Percentiles rank a stretch among this genome's conserved stretches.
Evolutionary conservation across 2,329 filamentous ascomycete genomes (phyloP).

Genomic region (Diaporthe helianthi): DNA sequence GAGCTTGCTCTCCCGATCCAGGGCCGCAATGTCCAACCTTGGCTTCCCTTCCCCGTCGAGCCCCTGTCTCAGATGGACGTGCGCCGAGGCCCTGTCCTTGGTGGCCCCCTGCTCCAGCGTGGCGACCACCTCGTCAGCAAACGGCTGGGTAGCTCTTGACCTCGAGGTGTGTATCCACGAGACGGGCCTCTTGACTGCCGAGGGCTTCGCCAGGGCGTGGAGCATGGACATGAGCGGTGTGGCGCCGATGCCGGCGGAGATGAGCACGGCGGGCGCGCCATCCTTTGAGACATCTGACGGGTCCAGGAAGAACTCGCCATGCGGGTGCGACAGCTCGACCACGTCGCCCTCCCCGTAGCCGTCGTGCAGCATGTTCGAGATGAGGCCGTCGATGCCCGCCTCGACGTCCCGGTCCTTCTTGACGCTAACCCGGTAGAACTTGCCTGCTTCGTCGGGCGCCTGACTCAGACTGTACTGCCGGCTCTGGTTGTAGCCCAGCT

Average conservation of each 20-base stretch:
- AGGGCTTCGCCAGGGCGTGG: constrained; percentile 54
- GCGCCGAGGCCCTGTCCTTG: constrained; percentile 52
- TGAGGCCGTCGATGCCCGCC: constrained; percentile 51
- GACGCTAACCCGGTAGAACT: constrained; percentile 75
- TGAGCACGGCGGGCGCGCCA: constrained; percentile 65
- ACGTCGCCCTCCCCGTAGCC: constrained; percentile 57
- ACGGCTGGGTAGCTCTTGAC: constrained; percentile 59
- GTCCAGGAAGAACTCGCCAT: constrained; percentile 69
- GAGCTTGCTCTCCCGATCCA: constrained; percentile 62
- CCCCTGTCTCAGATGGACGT: constrained; percentile 66
- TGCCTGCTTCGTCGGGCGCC: constrained; percentile 52
- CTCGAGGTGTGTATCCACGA: constrained; percentile 70
- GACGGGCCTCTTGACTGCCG: constrained; percentile 53
- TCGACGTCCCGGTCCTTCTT: constrained; percentile 63
- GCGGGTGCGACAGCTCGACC: constrained; percentile 62
- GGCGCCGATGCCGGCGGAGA: constrained; percentile 73
- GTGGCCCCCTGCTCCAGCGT: constrained; percentile 49
- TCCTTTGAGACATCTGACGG: constrained; percentile 47
- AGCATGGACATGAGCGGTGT: constrained; percentile 73
- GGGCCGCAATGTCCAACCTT: constrained; percentile 62
- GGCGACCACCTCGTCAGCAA: constrained; percentile 55
- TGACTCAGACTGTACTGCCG: constrained; percentile 80
- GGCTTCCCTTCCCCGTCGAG: constrained; percentile 54
- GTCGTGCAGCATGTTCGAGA: constrained; percentile 61
- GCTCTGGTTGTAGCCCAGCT: constrained; percentile 70